Conservation (phyloP, 2,329 filamentous ascomycete species). For the Ascocoryne sarcoides region DNA sequence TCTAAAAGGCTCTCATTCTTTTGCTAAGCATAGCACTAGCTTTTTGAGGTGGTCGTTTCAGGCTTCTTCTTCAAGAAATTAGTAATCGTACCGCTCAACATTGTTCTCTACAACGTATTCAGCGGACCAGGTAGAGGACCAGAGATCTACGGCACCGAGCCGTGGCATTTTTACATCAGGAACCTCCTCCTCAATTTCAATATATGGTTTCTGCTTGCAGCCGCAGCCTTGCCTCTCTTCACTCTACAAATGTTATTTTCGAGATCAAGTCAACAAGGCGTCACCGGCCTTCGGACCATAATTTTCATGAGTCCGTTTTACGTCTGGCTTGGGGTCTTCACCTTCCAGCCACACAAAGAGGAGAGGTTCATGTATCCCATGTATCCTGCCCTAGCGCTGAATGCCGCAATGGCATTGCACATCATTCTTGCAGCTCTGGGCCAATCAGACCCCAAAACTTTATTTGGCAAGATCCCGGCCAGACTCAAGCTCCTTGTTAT, state of each 20-base stretch:
- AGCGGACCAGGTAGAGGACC: constrained; percentile 69
- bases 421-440: constrained; percentile 70
- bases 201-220: constrained; percentile 77
- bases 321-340: constrained; percentile 89
- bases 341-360: constrained; percentile 89
- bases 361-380: constrained; percentile 98
- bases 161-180: constrained; percentile 92
- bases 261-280: constrained; percentile 46
- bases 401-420: constrained; percentile 77
- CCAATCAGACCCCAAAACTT: constrained; percentile 54
- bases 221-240: constrained; percentile 67
- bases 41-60: constrained; percentile 62
- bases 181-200: constrained; percentile 95
- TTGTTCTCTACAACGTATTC: constrained; percentile 93
- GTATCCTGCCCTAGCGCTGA: constrained; percentile 84
- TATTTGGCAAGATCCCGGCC: constrained; percentile 64
- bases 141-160: constrained; percentile 89
- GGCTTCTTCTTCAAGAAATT: constrained; percentile 77
- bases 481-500: constrained; percentile 63
- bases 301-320: constrained; percentile 83
- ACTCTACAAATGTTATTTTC: constrained; percentile 61
- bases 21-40: constrained; percentile 35
- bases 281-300: constrained; percentile 64
- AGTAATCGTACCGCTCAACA: constrained; percentile 78
- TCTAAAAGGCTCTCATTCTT: neutral